These are phyloP conservation scores for Spergularia marina DNA, from an alignment of 148 eudicot genomes.

Conservation along the genomic window DNA sequence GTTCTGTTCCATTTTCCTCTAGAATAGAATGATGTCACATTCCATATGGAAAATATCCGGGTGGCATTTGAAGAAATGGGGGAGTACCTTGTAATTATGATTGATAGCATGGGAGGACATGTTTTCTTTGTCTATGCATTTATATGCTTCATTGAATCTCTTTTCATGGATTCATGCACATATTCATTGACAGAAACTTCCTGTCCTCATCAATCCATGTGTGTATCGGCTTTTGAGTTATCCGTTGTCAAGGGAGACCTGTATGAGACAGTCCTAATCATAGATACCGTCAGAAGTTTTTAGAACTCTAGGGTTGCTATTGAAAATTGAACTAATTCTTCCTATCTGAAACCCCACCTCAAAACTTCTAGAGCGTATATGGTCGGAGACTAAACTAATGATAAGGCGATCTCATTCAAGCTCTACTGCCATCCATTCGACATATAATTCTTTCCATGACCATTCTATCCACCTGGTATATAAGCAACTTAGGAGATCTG, in stretches of 20 bases:
- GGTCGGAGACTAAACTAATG: no score
- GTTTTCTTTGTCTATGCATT: not conserved
- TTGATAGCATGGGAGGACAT: not conserved
- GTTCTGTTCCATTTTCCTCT: not conserved
- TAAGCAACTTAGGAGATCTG: no score
- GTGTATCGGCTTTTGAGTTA: not conserved
- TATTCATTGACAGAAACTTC: not conserved
- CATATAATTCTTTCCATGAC: no score
- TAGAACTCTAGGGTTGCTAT: no score
- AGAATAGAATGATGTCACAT: not conserved
- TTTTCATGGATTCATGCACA: not conserved
- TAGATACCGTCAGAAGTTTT: not conserved
- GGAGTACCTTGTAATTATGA: not conserved
- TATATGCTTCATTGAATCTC: not conserved
- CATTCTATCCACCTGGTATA: no score
- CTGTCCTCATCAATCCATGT: slow-evolving; percentile 3
- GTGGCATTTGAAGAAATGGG: not conserved
- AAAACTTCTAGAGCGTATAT: no score
- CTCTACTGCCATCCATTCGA: no score
- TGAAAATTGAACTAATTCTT: no score
- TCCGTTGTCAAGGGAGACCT: not conserved
- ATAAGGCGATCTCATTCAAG: no score
- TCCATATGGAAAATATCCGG: not conserved
- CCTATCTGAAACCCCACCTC: no score
- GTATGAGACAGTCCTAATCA: not conserved